Percentiles rank a stretch among this genome's conserved stretches.
Conservation (phyloP, 2,329 filamentous ascomycete genomes). For the Teratosphaeria epicoccoides region DNA sequence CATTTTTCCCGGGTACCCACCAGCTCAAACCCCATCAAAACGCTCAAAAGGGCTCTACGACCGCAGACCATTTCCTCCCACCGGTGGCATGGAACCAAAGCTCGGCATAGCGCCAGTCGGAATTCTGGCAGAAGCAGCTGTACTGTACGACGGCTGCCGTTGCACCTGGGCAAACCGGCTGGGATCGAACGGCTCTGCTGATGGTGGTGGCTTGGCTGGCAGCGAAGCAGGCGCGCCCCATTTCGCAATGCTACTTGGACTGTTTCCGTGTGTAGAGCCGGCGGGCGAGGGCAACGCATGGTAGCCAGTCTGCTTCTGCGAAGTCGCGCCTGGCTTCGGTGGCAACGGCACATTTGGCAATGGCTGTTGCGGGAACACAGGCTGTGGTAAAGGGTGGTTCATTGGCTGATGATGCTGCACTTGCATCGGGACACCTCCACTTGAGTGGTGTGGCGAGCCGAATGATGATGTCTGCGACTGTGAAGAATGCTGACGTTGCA, state of each 20-base stretch:
- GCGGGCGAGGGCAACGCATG: neutral
- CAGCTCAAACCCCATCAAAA: neutral
- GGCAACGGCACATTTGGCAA: slow-evolving; percentile 25
- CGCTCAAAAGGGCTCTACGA: neutral
- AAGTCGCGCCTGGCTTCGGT: slow-evolving; percentile 17
- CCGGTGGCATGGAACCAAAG: slow-evolving; percentile 10
- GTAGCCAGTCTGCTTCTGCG: slow-evolving; percentile 2
- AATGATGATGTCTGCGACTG: slow-evolving; percentile 22
- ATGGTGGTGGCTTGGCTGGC: slow-evolving; percentile 45
- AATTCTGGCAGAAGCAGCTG: slow-evolving; percentile 5
- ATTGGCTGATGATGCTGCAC: slow-evolving; percentile 12
- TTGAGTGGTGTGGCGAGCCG: slow-evolving; percentile 14
- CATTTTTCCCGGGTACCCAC: neutral
- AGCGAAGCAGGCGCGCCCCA: slow-evolving; percentile 45
- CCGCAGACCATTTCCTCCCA: neutral
- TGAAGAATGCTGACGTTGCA: slow-evolving; percentile 24
- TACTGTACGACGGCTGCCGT: slow-evolving; percentile 8
- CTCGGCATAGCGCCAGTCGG: slow-evolving; percentile 5
- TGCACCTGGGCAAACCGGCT: slow-evolving; percentile 6
- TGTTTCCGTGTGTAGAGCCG: neutral
- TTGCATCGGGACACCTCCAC: slow-evolving; percentile 7
- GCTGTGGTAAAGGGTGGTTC: slow-evolving; percentile 28
- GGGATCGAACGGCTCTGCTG: slow-evolving; percentile 23
- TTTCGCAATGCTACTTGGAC: slow-evolving; percentile 41
- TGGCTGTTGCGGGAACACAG: slow-evolving; percentile 26